Evolutionary conservation across 2,329 filamentous ascomycete species (phyloP), one percentile per base, ranked within the genome.

Genomic region (Albophoma yamanashiensis): DNA sequence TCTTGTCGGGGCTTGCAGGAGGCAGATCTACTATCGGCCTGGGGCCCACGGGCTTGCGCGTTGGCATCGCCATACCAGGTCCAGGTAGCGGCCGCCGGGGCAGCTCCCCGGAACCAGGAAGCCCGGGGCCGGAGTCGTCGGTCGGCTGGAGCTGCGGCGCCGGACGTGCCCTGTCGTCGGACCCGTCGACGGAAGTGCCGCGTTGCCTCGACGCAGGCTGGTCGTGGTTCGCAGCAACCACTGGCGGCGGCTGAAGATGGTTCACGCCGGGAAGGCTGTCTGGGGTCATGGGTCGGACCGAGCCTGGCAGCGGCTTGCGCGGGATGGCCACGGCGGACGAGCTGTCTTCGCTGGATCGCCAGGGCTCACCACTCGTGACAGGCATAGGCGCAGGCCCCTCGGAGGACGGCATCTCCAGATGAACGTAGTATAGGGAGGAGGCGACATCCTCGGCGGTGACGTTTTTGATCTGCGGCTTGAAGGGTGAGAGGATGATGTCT

Each of bases 401-500:
- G 45, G 84, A 79, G 4, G 84, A 82, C 1, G 82, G 79, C 9
- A 62, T 59, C 60, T 71, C 68, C 45, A 95, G 82, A 74, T 97
- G 93, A 58, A 97, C 78, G 71, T 94, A 97, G 75, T 97, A 99
- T 6, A 99, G 81, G 17, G 89, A 96, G 67, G 86, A 91, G 60
- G 88, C 85, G 56, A 99, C 87, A 70, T 97, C 93, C 70, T 92
- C 88, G 53, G 84, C 87, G 0, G 91, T 95, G 64, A 99, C 91
- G 62, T 91, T 93, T 72, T 94, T 96, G 50, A 88, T 82, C 58
- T 89, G 87, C 2, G 94, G 94, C 71, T 96, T 96, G 63, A 94
- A 82, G 0, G 94, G 90, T 1, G 93, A 95, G 55, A 99, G 84
- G 67, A 97, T 95, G 60, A 97, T 83, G 80, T 97, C 93, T 94